Base-by-base conservation (phyloP, 495 filamentous ascomycete genomes). In the Aspergillus sclerotioniger region DNA sequence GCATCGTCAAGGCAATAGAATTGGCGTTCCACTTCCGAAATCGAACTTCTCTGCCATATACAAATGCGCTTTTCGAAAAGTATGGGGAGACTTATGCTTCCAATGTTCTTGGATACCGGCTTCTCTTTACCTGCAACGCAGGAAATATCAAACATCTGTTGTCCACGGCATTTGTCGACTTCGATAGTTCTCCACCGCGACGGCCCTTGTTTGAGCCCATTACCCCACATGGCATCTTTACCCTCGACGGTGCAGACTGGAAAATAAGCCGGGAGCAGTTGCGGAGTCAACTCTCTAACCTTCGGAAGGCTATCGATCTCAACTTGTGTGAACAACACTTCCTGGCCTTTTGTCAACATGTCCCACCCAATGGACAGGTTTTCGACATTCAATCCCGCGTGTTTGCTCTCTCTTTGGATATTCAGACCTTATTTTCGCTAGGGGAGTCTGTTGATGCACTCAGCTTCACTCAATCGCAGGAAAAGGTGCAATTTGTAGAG, bases 201-300 rank as follows among this genome's bases (percentile, higher is more conserved):
- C 55, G 37, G 13, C 60, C 61, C 25, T 13, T 65, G 17, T 65
- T 65, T 29, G 35, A 49, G 28, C 43, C 51, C 9, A 59, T 63
- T 44, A 63, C 63, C 6, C 59, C 59, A n/a, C 62, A 60, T 54
- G 63, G 63, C 0, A 65, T 65, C 44, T 63, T 63, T 25, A 58
- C 60, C 10, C 44, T 63, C 20, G 63, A 65, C 35, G 63, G 60
- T 10, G 17, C 39, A 29, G 41, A 51, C 17, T 65, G 63, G 63
- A 63, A 57, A 33, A 45, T 15, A 35, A 52, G 33, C 19, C 56
- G 63, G 16, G 54, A 56, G 8, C 37, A 57, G 21, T 44, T 63
- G 41, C 57, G 57, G 7, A 60, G 17, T 45, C 56, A 21, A 21
- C 35, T 65, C 25, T 57, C 60, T 13, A 60, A 60, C 35, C 53